Percentiles rank a stretch among this genome's conserved stretches.
phyloP scores from a whole-genome alignment of 2,329 filamentous ascomycete species.

The Fusarium papillatum region DNA sequence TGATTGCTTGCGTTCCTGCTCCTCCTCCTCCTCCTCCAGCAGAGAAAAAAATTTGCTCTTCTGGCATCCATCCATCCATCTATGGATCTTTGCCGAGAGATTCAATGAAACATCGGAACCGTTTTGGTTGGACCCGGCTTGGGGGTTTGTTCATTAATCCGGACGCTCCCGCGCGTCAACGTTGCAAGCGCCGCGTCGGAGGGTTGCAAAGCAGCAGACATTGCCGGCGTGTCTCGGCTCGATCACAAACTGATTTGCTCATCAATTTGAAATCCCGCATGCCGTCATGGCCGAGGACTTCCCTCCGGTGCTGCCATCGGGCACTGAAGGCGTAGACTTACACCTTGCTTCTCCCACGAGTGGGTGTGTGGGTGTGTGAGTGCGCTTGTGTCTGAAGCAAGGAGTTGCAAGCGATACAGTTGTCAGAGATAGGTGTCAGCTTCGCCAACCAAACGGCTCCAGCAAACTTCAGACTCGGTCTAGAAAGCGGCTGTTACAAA shows the following conservation, averaged over 20 bases:
- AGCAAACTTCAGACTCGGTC: neutral
- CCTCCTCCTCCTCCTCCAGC: neutral
- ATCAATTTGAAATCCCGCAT: constrained; percentile 3
- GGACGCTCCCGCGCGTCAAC: neutral
- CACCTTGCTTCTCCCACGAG: neutral
- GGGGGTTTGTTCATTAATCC: constrained; percentile 1
- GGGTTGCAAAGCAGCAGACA: neutral
- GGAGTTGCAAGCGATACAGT: neutral
- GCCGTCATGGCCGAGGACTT: neutral
- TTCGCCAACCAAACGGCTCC: neutral
- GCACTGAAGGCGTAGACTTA: neutral
- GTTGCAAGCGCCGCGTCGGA: constrained; percentile 5
- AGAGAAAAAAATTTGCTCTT: neutral
- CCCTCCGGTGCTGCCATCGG: neutral
- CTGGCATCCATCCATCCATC: neutral
- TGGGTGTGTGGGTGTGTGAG: neutral
- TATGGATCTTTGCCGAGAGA: neutral
- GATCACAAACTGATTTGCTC: constrained; percentile 1
- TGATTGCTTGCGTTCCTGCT: neutral
- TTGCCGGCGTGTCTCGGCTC: neutral
- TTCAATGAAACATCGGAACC: constrained; percentile 3
- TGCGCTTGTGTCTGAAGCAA: neutral
- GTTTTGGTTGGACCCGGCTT: neutral
- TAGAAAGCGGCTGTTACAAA: constrained; percentile 3
- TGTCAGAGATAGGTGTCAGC: neutral